These are phyloP conservation scores for Kappamyces sp. DNA, from an alignment of 192 early-diverging fungal genomes.

Conservation along the genomic window DNA sequence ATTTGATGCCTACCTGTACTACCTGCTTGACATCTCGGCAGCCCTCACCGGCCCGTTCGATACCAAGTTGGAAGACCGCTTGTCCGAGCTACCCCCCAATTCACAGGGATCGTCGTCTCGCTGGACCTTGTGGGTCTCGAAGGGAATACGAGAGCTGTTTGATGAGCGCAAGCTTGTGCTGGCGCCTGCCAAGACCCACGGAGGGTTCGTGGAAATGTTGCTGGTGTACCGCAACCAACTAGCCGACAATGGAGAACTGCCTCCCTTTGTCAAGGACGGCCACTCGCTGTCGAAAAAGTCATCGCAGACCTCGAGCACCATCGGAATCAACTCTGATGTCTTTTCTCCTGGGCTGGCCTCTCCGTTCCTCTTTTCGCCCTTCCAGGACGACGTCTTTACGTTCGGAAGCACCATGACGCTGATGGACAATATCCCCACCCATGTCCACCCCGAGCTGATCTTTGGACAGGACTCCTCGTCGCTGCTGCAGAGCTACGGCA, in stretches of 20 bases:
- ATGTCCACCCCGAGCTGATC: too few species aligned
- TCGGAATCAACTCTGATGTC: too few species aligned
- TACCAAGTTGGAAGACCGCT: neutral
- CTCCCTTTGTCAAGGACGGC: neutral
- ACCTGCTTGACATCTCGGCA: conserved; percentile 10
- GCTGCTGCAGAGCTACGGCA: too few species aligned
- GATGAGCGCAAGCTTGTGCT: conserved; percentile 11
- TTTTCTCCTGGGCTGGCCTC: too few species aligned
- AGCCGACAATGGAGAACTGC: neutral
- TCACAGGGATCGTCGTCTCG: neutral
- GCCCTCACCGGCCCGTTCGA: conserved; percentile 7
- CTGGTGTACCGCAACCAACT: conserved; percentile 1
- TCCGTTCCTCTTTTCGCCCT: too few species aligned
- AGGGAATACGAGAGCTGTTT: conserved; percentile 13
- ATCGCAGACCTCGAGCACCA: too few species aligned
- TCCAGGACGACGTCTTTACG: too few species aligned
- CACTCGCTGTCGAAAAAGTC: too few species aligned
- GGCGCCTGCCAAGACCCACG: conserved; percentile 13
- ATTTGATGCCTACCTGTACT: conserved; percentile 11
- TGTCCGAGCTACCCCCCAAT: too few species aligned
- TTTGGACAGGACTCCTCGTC: too few species aligned
- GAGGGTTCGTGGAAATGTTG: conserved; percentile 9
- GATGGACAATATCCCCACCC: too few species aligned
- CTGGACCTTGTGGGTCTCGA: conserved; percentile 16
- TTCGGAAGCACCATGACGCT: too few species aligned